Evolutionary conservation across 495 filamentous ascomycete species (phyloP).

Genomic region (Oidiodendron maius): DNA sequence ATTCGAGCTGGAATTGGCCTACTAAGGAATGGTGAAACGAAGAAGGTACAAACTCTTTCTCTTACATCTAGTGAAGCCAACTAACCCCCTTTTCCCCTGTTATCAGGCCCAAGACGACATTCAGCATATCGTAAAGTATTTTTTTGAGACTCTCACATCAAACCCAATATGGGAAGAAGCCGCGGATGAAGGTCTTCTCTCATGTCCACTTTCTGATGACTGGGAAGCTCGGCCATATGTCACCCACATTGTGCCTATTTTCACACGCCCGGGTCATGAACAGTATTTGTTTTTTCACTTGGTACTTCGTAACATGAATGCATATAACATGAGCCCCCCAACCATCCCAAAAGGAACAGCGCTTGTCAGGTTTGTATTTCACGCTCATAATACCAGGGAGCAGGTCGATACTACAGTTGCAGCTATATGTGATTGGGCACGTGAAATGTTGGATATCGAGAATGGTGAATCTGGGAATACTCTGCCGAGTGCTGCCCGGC

Average conservation of each 20-base stretch:
- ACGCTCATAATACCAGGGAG: constrained; percentile 38
- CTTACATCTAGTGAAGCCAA: constrained; percentile 2
- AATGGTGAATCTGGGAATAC: background rate
- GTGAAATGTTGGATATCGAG: constrained; percentile 6
- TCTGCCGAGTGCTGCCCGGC: background rate
- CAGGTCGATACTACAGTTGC: constrained; percentile 28
- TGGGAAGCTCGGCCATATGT: constrained; percentile 8
- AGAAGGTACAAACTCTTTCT: constrained; percentile 24
- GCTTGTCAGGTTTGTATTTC: constrained; percentile 41
- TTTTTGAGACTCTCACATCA: constrained; percentile 23
- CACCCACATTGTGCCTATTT: constrained; percentile 20
- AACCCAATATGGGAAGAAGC: constrained; percentile 22
- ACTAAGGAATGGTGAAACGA: constrained; percentile 31
- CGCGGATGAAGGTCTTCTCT: constrained; percentile 19
- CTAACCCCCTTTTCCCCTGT: background rate
- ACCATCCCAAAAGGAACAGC: constrained; percentile 35
- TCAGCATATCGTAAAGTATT: constrained; percentile 28
- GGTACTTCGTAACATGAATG: constrained; percentile 25
- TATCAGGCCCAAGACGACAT: constrained; percentile 30
- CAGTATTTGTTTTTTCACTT: constrained; percentile 31
- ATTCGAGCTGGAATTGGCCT: constrained; percentile 42
- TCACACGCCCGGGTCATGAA: constrained; percentile 6
- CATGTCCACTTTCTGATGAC: constrained; percentile 1
- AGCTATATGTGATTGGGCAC: background rate
- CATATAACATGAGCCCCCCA: constrained; percentile 24